Base-by-base conservation (phyloP, 2,329 filamentous ascomycete genomes). In the Sarocladium strictum region DNA sequence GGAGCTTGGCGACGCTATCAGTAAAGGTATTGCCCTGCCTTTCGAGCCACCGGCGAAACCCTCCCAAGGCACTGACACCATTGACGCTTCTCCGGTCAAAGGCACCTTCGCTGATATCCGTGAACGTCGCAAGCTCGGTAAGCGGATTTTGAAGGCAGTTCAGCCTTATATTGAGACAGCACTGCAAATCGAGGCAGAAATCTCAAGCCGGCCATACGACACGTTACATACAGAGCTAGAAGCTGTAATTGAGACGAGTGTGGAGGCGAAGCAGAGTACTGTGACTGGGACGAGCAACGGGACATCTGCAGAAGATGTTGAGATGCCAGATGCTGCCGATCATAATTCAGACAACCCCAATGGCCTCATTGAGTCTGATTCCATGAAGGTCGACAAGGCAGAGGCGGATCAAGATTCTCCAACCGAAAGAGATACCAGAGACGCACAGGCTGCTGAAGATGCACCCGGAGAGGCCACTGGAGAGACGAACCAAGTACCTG, bases 131-230 rank as follows among this genome's bases (percentile, higher is more conserved):
- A 88, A 87, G 61, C 75, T 96, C n/a, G 90, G 89, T 23, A 96
- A 95, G 70, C 84, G 91, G 24, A 96, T 97, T 58, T 80, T 96
- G 60, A 95, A 90, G 67, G 83, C 85, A 1, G 80, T 96, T 29
- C 89, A 95, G 66, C 84, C 88, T 14, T 79, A 84, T 43, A 75
- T 96, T 2, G 88, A 96, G 67, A 79, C 82, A 54, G 90, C 90
- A 1, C 72, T 91, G 47, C 81, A 80, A 53, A 89, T 89, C 54
- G 93, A 97, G 68, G 85, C 89, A n/a, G 89, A 94, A 57, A 78
- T 96, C 40, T 85, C 80, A 52, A 80, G 85, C 53, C 86, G 85
- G 62, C 77, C 87, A 1, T 81, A 84, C 45, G 87, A 91, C 53
- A 79, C 79, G 49, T 79, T 92, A 54, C 74, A 89, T 37, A 83